Evolutionary conservation across 192 early-diverging fungal species (phyloP), one percentile per base, ranked within the genome.

Genomic region (Backusella morwellensis): DNA sequence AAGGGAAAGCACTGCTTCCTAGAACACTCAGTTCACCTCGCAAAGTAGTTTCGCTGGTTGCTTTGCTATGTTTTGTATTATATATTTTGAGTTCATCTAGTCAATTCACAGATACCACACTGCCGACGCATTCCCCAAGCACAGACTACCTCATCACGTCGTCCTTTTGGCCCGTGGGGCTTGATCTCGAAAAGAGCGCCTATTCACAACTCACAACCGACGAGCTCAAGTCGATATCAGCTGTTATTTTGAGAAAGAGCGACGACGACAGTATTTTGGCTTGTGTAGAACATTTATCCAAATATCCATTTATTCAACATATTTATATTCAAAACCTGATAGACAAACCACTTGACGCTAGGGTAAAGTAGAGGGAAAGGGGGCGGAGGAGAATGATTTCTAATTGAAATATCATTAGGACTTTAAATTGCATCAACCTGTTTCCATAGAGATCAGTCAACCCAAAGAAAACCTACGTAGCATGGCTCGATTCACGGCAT

Each of bases 281-380:
- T 38, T 75, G 85, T 12, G 82, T 89, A n/a, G 77, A 78, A 35
- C 87, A 85, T 36, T 47, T 89, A 36, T 77, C 75, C 11, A 86
- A 83, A 36, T 89, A 89, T 79, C 86, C 86, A 3, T 89, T 80
- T 74, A 85, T 89, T 66, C 86, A 82, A 29, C 82, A 89, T 35
- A 89, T 89, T 54, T 80, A 87, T 40, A 74, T 89, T 52, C 85
- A 86, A 80, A 89, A 89, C 73, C 85, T 84, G 41, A 63, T 59
- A 73, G 23, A 66, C 2, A 54, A 52, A 50, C 73, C 76, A 32
- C 50, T 82, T n/a, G 50, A 23, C 34, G 41, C 47, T 29, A 23
- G 26, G 29, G 70, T 71, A 71, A 71, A 21, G 8, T 17, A 15
- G 15, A 29, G 23, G 4, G 0, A 38, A 38, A 38, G 7, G 6